Percentiles rank a stretch among this genome's conserved stretches.
Conservation (phyloP, 2,329 filamentous ascomycete genomes). For the Neonectria punicea region DNA sequence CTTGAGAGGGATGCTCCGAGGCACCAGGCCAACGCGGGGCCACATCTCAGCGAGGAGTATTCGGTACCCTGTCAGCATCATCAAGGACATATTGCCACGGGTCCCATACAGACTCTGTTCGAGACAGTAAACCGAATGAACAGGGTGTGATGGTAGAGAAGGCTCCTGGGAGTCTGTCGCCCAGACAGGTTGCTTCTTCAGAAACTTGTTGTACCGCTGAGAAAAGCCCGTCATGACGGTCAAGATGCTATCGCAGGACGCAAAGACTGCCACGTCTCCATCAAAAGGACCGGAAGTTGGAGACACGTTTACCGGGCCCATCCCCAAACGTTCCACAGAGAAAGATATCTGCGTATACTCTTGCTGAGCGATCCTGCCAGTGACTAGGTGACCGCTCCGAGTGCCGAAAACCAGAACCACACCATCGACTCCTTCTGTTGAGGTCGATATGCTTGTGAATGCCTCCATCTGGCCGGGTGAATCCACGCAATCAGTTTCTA, state of each 20-base stretch:
- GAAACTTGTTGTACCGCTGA: conserved; percentile 44
- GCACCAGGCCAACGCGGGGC: conserved; percentile 56
- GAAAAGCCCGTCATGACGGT: conserved; percentile 55
- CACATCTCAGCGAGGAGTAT: conserved; percentile 66
- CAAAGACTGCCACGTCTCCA: conserved; percentile 50
- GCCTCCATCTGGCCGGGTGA: conserved; percentile 48
- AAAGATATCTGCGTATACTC: conserved; percentile 41
- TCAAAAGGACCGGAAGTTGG: conserved; percentile 39
- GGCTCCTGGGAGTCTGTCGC: conserved; percentile 61
- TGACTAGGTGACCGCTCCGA: conserved; percentile 62
- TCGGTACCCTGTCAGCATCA: conserved; percentile 61
- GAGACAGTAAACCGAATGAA: conserved; percentile 60
- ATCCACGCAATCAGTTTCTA: conserved; percentile 9
- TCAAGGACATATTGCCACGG: conserved; percentile 54
- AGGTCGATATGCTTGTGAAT: conserved; percentile 57
- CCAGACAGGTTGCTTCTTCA: conserved; percentile 59
- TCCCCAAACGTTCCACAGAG: conserved; percentile 48
- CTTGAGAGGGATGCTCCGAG: conserved; percentile 58
- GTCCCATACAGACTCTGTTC: conserved; percentile 51
- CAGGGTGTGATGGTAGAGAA: conserved; percentile 56
- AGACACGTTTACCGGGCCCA: conserved; percentile 50
- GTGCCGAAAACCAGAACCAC: conserved; percentile 58
- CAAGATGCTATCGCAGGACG: conserved; percentile 61
- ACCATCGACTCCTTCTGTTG: conserved; percentile 42
- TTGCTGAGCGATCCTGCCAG: conserved; percentile 43